Conservation (phyloP, 805 yeast genomes). For the Suhomyces vadensis region DNA sequence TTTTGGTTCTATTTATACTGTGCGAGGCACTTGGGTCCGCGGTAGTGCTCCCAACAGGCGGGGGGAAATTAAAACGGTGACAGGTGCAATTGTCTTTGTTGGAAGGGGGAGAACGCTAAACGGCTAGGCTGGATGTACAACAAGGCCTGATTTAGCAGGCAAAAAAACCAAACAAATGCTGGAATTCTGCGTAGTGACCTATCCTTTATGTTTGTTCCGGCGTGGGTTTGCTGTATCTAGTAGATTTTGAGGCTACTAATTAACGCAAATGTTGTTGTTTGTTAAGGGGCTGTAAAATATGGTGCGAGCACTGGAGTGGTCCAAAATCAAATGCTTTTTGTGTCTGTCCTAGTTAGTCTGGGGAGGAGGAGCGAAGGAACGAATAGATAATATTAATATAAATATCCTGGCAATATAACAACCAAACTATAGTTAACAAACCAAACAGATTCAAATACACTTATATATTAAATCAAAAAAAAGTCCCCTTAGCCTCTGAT, state of each 20-base stretch:
- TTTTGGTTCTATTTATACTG: conserved; percentile 7
- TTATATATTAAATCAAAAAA: background rate
- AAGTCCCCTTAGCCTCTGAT: background rate
- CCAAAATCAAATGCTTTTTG: no score
- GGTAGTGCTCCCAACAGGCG: conserved; percentile 5
- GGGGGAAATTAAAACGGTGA: background rate
- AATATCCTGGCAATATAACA: no score
- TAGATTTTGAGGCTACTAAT: background rate
- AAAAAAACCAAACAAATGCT: no score
- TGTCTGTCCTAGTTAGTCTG: no score
- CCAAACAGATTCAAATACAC: no score
- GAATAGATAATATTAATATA: no score
- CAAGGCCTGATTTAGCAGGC: no score
- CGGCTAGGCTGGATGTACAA: no score
- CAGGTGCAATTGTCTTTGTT: no score
- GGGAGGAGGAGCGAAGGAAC: background rate
- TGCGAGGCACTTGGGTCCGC: background rate
- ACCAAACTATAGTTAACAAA: no score
- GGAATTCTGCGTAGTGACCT: no score
- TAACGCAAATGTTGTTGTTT: background rate
- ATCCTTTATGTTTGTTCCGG: background rate
- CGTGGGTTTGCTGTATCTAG: background rate
- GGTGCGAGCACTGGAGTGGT: conserved; percentile 5
- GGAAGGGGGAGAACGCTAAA: no score
- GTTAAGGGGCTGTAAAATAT: conserved; percentile 4